Conservation (phyloP, 176 grass and related monocot genomes). For the Guadua angustifolia region DNA sequence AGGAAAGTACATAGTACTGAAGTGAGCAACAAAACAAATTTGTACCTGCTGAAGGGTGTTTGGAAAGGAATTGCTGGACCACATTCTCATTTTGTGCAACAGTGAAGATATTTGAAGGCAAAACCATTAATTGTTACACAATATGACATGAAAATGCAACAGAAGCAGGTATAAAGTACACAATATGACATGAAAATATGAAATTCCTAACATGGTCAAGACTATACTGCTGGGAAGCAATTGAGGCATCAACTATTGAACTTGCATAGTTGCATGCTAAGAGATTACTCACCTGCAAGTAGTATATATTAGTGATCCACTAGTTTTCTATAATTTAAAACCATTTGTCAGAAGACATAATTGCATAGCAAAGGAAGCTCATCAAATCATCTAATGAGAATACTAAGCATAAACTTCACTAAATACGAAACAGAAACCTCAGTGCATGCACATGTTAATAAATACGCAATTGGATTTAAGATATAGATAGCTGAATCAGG, state of each 20-base stretch:
- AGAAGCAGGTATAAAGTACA: background rate
- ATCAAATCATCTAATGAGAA: background rate
- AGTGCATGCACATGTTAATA: slow-evolving; percentile 13
- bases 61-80: slow-evolving; percentile 76
- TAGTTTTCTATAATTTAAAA: slow-evolving; percentile 87
- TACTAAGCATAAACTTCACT: slow-evolving; percentile 6
- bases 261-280: slow-evolving; percentile 9
- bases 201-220: background rate
- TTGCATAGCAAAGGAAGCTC: slow-evolving; percentile 53
- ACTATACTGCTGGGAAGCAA: background rate
- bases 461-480: background rate
- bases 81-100: slow-evolving; percentile 88
- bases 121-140: slow-evolving; percentile 24
- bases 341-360: slow-evolving; percentile 75
- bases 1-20: slow-evolving; percentile 1
- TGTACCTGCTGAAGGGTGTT: slow-evolving; percentile 77
- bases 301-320: slow-evolving; percentile 86
- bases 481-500: slow-evolving; percentile 13
- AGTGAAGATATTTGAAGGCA: slow-evolving; percentile 73
- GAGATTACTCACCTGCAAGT: slow-evolving; percentile 83
- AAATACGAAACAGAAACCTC: slow-evolving; percentile 28
- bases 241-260: background rate
- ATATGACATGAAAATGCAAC: slow-evolving; percentile 16
- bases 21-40: slow-evolving; percentile 11
- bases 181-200: background rate